phyloP scores from a whole-genome alignment of 306 rosid genomes.

The Echinosophora koreensis region DNA sequence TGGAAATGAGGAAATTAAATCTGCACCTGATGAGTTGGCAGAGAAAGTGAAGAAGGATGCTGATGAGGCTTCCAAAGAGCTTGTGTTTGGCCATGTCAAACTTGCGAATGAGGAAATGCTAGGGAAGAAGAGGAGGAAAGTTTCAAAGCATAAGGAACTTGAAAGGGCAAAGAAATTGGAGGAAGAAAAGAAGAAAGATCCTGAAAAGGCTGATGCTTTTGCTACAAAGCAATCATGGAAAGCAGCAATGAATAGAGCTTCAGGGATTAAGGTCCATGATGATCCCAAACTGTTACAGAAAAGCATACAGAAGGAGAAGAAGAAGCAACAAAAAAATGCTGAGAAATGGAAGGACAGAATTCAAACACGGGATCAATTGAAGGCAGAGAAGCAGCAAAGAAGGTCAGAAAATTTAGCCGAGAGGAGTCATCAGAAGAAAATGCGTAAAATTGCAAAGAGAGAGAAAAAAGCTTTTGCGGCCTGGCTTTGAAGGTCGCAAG shows the following conservation, averaged over 20 bases:
- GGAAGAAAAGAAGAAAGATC: constrained; percentile 80
- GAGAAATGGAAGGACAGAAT: constrained; percentile 83
- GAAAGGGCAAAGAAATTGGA: constrained; percentile 74
- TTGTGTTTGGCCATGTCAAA: constrained; percentile 74
- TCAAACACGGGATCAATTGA: constrained; percentile 71
- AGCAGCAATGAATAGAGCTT: constrained; percentile 82
- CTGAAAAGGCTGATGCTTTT: constrained; percentile 71
- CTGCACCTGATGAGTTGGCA: not conserved
- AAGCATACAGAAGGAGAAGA: constrained; percentile 74
- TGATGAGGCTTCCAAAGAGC: constrained; percentile 77
- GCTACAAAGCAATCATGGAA: constrained; percentile 75
- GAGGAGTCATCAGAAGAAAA: constrained; percentile 75
- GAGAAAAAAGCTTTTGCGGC: constrained; percentile 91
- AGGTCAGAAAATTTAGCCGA: constrained; percentile 76
- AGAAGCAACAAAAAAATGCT: constrained; percentile 73
- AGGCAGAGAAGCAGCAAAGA: constrained; percentile 75
- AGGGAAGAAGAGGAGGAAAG: constrained; percentile 66
- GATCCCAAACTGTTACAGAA: constrained; percentile 70
- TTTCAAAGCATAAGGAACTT: constrained; percentile 77
- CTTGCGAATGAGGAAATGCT: constrained; percentile 66
- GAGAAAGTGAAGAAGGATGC: constrained; percentile 66
- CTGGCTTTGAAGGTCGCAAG: constrained; percentile 91
- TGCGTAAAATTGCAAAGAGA: constrained; percentile 75
- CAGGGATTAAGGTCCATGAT: constrained; percentile 86
- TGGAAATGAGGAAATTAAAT: constrained; percentile 48